Evolutionary conservation across 1,139 yeast species (phyloP), one percentile per base, ranked within the genome.

Genomic region (Spencermartinsiella ligniputridi): DNA sequence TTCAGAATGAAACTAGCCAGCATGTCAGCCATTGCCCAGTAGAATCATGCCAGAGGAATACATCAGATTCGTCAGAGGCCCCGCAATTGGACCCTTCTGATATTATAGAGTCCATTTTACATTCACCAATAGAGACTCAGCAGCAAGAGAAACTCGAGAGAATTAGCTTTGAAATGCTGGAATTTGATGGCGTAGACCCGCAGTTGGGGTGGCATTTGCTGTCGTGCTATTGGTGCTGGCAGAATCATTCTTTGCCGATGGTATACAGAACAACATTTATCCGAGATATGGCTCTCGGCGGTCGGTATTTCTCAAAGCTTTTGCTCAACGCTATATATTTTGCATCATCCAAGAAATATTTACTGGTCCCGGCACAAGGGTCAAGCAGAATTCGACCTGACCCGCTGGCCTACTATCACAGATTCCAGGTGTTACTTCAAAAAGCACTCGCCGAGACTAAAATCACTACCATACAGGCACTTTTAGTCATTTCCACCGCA

Each of bases 111-210:
- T n/a, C n/a, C n/a, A n/a, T n/a, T n/a, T n/a, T n/a, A n/a, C n/a
- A n/a, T n/a, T n/a, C n/a, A n/a, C n/a, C n/a, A n/a, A n/a, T n/a
- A n/a, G n/a, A n/a, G n/a, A n/a, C n/a, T n/a, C n/a, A n/a, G n/a
- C n/a, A n/a, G n/a, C n/a, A n/a, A n/a, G n/a, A n/a, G n/a, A n/a
- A n/a, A n/a, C n/a, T n/a, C n/a, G n/a, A n/a, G n/a, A n/a, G n/a
- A n/a, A n/a, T n/a, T n/a, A n/a, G n/a, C n/a, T n/a, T n/a, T n/a
- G 29, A 25, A 8, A 41, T 27, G 36, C 40, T 41, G 15, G 44
- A 41, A 15, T 41, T 41, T 19, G 44, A 42, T 25, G 43, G 43
- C 5, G 46, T 42, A n/a, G 46, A 42, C 22, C 43, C 46, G 16
- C 44, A 39, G 19, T 40, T 42, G 15, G 46, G 43, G n/a, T 40